Evolutionary conservation across 257 asterid genomes (phyloP).

Genomic region (Marsdenia floribunda): DNA sequence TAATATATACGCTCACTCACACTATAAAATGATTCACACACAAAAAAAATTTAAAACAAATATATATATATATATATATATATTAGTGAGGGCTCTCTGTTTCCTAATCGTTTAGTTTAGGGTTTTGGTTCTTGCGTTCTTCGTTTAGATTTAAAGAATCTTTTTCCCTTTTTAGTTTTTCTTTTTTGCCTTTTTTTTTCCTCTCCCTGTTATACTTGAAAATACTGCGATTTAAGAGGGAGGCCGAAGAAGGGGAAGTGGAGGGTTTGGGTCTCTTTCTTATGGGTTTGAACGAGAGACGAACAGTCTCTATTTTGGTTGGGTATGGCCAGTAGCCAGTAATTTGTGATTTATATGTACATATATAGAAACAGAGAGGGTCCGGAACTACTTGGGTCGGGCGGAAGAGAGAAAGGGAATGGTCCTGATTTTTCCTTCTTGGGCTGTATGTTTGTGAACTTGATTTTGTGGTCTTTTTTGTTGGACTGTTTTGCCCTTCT

Average conservation of each 20-base stretch:
- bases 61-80: background rate
- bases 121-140: constrained; percentile 9
- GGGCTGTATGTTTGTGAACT: background rate
- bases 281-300: background rate
- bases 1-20: background rate
- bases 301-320: background rate
- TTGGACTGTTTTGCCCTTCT: background rate
- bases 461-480: too few relatives aligned
- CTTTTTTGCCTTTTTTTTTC: background rate
- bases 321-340: background rate
- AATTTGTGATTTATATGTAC: background rate
- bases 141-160: constrained; percentile 11
- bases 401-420: background rate
- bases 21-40: background rate
- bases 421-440: background rate
- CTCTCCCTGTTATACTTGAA: background rate
- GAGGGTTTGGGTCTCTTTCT: background rate
- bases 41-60: background rate
- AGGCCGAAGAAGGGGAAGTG: background rate
- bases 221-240: constrained; percentile 1
- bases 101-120: constrained; percentile 2
- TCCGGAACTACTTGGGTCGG: background rate
- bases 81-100: constrained; percentile 1
- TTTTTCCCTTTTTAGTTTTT: background rate
- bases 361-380: background rate